Conservation (phyloP, 2,329 filamentous ascomycete species). For the Neofusicoccum sp. region DNA sequence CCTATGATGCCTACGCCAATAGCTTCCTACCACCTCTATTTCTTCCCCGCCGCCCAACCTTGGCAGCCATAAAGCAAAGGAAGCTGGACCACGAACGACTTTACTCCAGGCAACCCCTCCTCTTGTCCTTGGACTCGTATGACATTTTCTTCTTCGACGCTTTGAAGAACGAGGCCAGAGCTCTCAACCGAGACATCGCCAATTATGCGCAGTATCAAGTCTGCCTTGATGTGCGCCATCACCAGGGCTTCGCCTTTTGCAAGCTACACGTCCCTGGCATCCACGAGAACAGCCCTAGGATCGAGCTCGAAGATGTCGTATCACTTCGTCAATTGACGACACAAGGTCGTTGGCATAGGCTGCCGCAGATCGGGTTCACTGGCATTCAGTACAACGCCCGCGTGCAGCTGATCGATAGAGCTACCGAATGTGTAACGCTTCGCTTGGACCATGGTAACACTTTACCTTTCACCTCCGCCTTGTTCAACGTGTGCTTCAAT, state of each 20-base stretch:
- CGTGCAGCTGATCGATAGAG: neutral
- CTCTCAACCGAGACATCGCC: slow-evolving; percentile 28
- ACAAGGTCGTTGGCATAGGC: neutral
- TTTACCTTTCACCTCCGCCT: neutral
- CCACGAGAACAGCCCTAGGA: slow-evolving; percentile 34
- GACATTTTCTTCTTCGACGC: slow-evolving; percentile 24
- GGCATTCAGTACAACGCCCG: neutral
- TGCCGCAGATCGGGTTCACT: neutral
- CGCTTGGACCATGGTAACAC: neutral
- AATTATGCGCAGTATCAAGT: slow-evolving; percentile 28
- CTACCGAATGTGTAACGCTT: neutral
- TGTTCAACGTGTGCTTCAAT: neutral
- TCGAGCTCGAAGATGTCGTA: slow-evolving; percentile 37
- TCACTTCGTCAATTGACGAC: slow-evolving; percentile 32
- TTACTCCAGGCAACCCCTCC: neutral
- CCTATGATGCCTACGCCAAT: slow-evolving; percentile 25
- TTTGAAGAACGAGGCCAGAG: slow-evolving; percentile 21
- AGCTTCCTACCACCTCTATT: slow-evolving; percentile 30
- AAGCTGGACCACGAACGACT: neutral
- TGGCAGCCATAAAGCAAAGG: neutral
- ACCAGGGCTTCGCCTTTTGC: neutral
- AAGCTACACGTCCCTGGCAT: slow-evolving; percentile 32
- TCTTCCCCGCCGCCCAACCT: slow-evolving; percentile 10
- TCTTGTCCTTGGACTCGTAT: slow-evolving; percentile 23
- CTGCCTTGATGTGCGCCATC: slow-evolving; percentile 11